A percentile compares a stretch with the other conserved stretches of the same genome.
phyloP scores from a whole-genome alignment of 345 rosid genomes.

The Eucalyptus microcorys region DNA sequence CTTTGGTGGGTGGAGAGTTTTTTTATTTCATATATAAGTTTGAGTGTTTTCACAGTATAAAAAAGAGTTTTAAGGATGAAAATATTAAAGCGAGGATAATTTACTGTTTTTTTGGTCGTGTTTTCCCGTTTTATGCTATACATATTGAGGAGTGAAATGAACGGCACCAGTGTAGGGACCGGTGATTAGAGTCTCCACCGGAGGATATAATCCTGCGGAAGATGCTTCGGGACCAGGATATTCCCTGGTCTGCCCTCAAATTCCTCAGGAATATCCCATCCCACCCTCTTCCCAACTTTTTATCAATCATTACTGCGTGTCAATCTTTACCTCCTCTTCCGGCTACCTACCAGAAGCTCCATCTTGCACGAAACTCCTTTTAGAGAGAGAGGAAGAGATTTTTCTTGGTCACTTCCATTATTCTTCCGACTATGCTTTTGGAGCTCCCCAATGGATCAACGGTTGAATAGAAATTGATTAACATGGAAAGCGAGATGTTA shows the following conservation, averaged over 20 bases:
- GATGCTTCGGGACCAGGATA: neutral
- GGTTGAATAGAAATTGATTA: neutral
- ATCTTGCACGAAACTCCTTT: neutral
- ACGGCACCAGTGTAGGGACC: neutral
- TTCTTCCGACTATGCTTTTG: neutral
- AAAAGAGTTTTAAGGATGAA: neutral
- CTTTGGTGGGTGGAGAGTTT: fast-evolving
- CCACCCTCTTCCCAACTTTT: neutral
- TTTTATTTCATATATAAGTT: fast-evolving
- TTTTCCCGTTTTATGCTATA: neutral
- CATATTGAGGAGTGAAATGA: neutral
- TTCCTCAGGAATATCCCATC: neutral
- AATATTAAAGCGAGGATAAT: neutral
- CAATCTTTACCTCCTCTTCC: neutral
- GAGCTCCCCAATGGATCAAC: neutral
- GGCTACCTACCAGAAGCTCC: neutral
- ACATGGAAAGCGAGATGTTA: neutral
- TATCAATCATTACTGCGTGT: neutral
- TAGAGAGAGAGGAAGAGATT: neutral
- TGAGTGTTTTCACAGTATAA: fast-evolving
- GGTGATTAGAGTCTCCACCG: neutral
- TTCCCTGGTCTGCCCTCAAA: neutral
- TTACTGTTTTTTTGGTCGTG: neutral
- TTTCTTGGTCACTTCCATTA: neutral
- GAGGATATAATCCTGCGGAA: neutral